Percentiles rank a stretch among this genome's conserved stretches.
Conservation (phyloP, 2,329 filamentous ascomycete genomes). For the Trichoderma sp. region DNA sequence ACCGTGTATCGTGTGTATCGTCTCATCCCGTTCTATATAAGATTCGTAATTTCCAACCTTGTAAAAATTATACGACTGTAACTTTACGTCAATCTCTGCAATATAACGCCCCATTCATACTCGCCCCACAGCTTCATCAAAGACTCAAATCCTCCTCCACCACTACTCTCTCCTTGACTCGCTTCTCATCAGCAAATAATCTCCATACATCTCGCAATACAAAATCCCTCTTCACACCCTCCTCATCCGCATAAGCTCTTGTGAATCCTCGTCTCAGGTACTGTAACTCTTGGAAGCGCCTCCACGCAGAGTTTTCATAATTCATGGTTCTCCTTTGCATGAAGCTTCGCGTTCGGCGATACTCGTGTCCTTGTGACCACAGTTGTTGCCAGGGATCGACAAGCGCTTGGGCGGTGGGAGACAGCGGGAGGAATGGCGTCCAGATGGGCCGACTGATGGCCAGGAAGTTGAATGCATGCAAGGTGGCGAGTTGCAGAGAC, state of each 20-base stretch:
- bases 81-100: background rate
- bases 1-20: background rate
- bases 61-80: background rate
- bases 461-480: conserved; percentile 33
- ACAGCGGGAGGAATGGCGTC: conserved; percentile 29
- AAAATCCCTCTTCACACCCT: conserved; percentile 26
- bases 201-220: conserved; percentile 24
- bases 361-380: conserved; percentile 23
- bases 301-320: conserved; percentile 24
- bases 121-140: background rate
- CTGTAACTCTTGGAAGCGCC: conserved; percentile 27
- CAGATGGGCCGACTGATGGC: conserved; percentile 31
- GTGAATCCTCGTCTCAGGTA: conserved; percentile 28
- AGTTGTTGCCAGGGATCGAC: conserved; percentile 27
- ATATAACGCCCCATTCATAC: background rate
- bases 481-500: conserved; percentile 31
- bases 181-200: conserved; percentile 21
- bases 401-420: conserved; percentile 19
- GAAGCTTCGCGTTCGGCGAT: background rate
- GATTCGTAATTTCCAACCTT: background rate
- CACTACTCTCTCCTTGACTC: background rate
- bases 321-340: conserved; percentile 26
- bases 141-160: background rate
- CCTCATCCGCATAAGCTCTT: conserved; percentile 27
- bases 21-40: background rate